Evolutionary conservation across 1,139 yeast genomes (phyloP), one percentile per base, ranked within the genome.

Genomic region (Suhomyces atakaporum): DNA sequence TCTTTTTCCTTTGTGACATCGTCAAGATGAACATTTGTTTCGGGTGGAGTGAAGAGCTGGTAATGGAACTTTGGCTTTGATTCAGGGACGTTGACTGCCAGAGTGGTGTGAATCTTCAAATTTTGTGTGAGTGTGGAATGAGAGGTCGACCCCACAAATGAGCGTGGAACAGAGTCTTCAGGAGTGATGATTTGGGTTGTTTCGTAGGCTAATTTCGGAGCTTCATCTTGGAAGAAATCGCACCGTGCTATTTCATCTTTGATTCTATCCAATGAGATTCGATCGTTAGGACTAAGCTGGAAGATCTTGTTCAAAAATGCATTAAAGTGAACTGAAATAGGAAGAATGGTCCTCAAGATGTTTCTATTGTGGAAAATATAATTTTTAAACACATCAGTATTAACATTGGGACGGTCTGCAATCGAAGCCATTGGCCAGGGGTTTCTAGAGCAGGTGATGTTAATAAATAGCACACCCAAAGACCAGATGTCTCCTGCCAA

Each of bases 401-500:
- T 75, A 20, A 65, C 60, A 29, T 75, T 66, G 51, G 81, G 86
- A 10, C 45, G 35, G 29, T 75, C 76, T 5, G 60, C 58, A 25
- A 77, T 63, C 35, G 84, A 75, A 4, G 96, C 96, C 47, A 82
- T 79, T 38, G 88, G 77, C 97, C 97, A 89, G 13, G 97, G 96
- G 54, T 89, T 89, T 56, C 96, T 75, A 29, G 88, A 81, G 50
- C 95, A 86, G 10, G 87, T 74, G 35, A 89, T 69, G 55, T 89
- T 89, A 44, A 89, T 79, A 40, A 89, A 67, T 23, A 89, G 80
- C 19, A 89, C 82, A 3, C 94, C 95, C 36, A 89, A 65, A 1
- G 95, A 84, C 97, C 97, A 89, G 18, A 87, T 76, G 56, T 89
- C 97, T 34, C 92, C 89, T 7, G 87, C 78, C 25, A 75, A 61